phyloP scores from a whole-genome alignment of 495 filamentous ascomycete species.

The Aspergillus saccharolyticus region DNA sequence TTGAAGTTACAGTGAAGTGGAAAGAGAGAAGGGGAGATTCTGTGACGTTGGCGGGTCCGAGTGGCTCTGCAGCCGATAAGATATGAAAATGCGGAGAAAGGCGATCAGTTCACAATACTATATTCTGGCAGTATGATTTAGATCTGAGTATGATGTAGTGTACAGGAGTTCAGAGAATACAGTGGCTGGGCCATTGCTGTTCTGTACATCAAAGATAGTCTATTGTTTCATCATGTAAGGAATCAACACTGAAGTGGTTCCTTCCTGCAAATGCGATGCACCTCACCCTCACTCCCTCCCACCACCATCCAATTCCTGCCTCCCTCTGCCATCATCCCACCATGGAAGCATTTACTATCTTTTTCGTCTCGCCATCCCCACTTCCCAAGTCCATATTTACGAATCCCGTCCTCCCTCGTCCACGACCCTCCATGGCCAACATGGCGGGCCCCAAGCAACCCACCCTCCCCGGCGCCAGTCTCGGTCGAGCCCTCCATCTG shows the following conservation, averaged over 20 bases:
- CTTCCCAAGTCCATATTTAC: background rate
- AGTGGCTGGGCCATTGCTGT: too few relatives aligned
- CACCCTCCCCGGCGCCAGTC: background rate
- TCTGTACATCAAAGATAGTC: too few relatives aligned
- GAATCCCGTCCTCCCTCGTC: background rate
- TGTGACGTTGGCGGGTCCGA: background rate
- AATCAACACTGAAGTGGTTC: background rate
- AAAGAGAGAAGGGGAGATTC: background rate
- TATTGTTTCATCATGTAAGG: background rate
- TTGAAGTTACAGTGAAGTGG: background rate
- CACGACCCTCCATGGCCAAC: background rate
- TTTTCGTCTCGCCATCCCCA: background rate
- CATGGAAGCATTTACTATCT: background rate
- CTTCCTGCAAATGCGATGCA: background rate
- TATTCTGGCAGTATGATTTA: too few relatives aligned
- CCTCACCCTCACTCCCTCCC: background rate
- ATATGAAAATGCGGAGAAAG: background rate
- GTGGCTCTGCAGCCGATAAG: slow-evolving; percentile 1
- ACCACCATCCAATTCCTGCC: background rate
- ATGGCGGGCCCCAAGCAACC: background rate
- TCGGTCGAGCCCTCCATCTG: background rate
- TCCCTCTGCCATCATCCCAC: background rate
- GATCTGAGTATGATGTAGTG: too few relatives aligned
- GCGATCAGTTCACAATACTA: background rate
- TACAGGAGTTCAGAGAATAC: too few relatives aligned